Conservation (phyloP, 1,284 basidiomycete species). For the Xerocomus cyaneibrunnescens region DNA sequence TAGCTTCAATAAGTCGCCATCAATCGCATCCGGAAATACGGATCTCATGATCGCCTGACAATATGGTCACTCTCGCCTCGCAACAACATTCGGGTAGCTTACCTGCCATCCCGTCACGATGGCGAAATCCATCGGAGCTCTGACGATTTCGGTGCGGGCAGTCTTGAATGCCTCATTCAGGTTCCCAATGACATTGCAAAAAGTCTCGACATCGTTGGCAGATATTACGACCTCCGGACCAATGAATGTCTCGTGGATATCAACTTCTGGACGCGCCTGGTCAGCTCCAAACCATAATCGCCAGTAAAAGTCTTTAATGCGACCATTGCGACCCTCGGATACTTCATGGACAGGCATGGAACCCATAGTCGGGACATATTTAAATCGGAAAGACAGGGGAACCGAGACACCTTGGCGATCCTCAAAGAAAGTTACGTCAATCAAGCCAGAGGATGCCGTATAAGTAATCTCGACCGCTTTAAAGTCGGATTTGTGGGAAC, state of each 20-base stretch:
- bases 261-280: conserved; percentile 70
- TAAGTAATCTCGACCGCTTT: conserved; percentile 82
- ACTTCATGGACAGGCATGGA: conserved; percentile 95
- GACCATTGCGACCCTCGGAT: conserved; percentile 78
- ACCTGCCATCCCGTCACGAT: conserved; percentile 98
- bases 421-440: conserved; percentile 82
- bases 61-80: conserved; percentile 13
- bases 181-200: conserved; percentile 94
- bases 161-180: conserved; percentile 89
- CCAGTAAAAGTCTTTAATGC: conserved; percentile 98
- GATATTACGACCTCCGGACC: conserved; percentile 84
- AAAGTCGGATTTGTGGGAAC: conserved; percentile 72
- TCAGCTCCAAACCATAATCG: conserved; percentile 93
- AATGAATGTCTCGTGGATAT: conserved; percentile 76
- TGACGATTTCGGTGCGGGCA: conserved; percentile 64
- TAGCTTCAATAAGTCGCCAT: conserved; percentile 92
- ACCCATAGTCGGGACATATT: conserved; percentile 86
- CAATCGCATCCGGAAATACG: conserved; percentile 90
- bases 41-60: conserved; percentile 91
- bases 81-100: conserved; percentile 29
- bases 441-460: conserved; percentile 52
- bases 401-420: conserved; percentile 78
- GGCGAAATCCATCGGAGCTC: conserved; percentile 97
- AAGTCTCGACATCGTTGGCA: conserved; percentile 76
- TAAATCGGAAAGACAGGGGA: conserved; percentile 81